Evolutionary conservation across 108 stramenopile genomes (phyloP).

Genomic region (Pseudonitzschia delicatissima): DNA sequence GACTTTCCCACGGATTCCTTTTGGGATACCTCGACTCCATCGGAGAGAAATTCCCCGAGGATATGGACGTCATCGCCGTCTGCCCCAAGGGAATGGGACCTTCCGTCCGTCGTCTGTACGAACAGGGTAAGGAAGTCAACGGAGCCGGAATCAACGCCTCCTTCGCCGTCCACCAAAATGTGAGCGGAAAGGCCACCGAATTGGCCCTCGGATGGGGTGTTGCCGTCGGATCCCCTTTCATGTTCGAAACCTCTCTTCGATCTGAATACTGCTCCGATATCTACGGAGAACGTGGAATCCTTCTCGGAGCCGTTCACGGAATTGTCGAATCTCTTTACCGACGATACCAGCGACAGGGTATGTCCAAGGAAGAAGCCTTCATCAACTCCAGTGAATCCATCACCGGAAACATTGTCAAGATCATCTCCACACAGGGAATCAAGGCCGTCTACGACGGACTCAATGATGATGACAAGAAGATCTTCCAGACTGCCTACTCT

Average conservation of each 20-base stretch:
- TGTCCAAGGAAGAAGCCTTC: constrained; percentile 95
- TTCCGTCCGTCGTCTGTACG: constrained; percentile 96
- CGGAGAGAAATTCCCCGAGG: constrained; percentile 91
- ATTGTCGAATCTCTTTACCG: constrained; percentile 97
- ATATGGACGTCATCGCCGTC: constrained; percentile 97
- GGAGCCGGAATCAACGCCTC: constrained; percentile 97
- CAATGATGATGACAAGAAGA: constrained; percentile 83
- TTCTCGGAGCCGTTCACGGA: constrained; percentile 96
- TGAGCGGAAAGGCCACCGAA: constrained; percentile 92
- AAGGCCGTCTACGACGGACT: constrained; percentile 93
- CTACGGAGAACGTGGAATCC: constrained; percentile 96
- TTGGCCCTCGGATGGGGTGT: constrained; percentile 97
- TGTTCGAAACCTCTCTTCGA: constrained; percentile 94
- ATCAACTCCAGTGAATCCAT: constrained; percentile 92
- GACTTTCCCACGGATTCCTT: constrained; percentile 95
- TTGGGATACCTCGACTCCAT: constrained; percentile 95
- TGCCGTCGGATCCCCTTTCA: constrained; percentile 96
- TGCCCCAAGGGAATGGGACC: constrained; percentile 99
- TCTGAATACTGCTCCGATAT: constrained; percentile 98
- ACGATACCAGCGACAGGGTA: constrained; percentile 94
- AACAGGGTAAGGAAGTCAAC: constrained; percentile 98
- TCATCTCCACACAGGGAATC: constrained; percentile 94
- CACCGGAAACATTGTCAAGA: constrained; percentile 96
- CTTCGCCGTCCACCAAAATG: constrained; percentile 96
- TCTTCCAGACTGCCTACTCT: constrained; percentile 92